Percentiles rank a stretch among this genome's conserved stretches.
These are phyloP conservation scores for Ziziphus jujuba DNA, from an alignment of 306 rosid genomes.

Conservation along the genomic window DNA sequence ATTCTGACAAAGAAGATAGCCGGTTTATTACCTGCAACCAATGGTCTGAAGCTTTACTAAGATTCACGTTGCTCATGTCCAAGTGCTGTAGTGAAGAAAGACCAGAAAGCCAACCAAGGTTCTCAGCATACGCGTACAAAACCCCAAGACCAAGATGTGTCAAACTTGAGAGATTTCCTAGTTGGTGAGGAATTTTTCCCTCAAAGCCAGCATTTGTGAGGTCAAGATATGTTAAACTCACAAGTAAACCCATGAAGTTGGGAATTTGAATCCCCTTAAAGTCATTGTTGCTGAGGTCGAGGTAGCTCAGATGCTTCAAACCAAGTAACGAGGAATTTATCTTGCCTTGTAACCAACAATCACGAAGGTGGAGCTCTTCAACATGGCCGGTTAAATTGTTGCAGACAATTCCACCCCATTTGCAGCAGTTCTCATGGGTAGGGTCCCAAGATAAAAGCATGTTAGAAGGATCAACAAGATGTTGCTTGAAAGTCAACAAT, in stretches of 20 bases:
- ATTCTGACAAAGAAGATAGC: constrained; percentile 16
- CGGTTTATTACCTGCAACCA: constrained; percentile 14
- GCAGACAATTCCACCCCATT: too few species aligned
- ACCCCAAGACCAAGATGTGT: not conserved
- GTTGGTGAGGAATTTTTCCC: constrained; percentile 12
- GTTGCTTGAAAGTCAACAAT: not conserved
- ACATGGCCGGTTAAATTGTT: too few species aligned
- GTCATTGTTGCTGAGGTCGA: too few species aligned
- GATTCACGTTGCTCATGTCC: not conserved
- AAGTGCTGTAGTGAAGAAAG: not conserved
- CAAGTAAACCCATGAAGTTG: constrained; percentile 2
- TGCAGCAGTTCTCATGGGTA: not conserved
- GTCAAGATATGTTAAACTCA: constrained; percentile 7
- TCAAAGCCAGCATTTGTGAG: not conserved
- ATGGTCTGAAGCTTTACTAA: not conserved
- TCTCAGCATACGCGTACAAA: not conserved
- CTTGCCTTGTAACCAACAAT: too few species aligned
- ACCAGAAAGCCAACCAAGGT: constrained; percentile 12
- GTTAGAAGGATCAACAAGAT: not conserved
- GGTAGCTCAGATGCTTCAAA: too few species aligned
- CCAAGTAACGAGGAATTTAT: too few species aligned
- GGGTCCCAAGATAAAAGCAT: not conserved
- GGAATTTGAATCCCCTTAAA: too few species aligned
- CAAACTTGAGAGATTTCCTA: constrained; percentile 25
- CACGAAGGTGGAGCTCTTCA: too few species aligned